Percentiles rank a stretch among this genome's conserved stretches.
These are phyloP conservation scores for Trametes villosa DNA, from an alignment of 768 basidiomycete genomes.

Conservation along the genomic window DNA sequence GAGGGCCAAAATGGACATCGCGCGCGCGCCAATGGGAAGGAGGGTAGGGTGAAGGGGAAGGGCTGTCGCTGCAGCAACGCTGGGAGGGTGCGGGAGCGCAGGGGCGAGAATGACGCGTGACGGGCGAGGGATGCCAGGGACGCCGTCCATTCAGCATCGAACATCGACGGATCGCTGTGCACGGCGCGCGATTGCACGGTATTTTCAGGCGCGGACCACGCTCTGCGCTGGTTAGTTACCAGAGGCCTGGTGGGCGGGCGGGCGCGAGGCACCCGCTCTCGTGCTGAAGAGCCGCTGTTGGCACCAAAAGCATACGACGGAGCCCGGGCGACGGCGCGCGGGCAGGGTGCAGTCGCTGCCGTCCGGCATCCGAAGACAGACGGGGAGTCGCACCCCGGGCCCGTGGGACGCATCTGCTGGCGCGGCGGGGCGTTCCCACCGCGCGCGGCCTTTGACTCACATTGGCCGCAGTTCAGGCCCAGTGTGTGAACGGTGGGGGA, in stretches of 20 bases:
- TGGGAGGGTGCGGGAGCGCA: too few species aligned
- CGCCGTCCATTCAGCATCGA: too few species aligned
- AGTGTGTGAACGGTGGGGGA: conserved; percentile 14
- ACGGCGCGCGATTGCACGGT: conserved; percentile 1
- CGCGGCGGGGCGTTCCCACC: not conserved
- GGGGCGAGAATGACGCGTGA: not conserved
- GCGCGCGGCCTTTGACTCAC: conserved; percentile 4
- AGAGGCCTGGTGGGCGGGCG: too few species aligned
- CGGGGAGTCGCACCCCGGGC: conserved; percentile 9
- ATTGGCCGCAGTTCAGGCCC: not conserved
- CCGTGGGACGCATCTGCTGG: conserved; percentile 3
- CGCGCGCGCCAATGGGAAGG: too few species aligned
- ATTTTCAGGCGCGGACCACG: conserved; percentile 2
- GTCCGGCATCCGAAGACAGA: conserved; percentile 11
- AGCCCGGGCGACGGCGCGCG: not conserved
- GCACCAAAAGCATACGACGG: conserved; percentile 10
- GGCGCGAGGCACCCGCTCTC: not conserved
- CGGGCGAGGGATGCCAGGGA: not conserved
- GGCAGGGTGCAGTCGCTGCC: conserved; percentile 4
- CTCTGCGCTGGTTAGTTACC: not conserved
- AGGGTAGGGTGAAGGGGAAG: too few species aligned
- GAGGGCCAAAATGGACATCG: too few species aligned
- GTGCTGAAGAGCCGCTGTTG: conserved; percentile 6
- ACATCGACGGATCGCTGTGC: not conserved
- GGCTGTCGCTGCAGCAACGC: not conserved